Conservation (phyloP, 2,329 filamentous ascomycete species). For the Colletotrichum cereale region DNA sequence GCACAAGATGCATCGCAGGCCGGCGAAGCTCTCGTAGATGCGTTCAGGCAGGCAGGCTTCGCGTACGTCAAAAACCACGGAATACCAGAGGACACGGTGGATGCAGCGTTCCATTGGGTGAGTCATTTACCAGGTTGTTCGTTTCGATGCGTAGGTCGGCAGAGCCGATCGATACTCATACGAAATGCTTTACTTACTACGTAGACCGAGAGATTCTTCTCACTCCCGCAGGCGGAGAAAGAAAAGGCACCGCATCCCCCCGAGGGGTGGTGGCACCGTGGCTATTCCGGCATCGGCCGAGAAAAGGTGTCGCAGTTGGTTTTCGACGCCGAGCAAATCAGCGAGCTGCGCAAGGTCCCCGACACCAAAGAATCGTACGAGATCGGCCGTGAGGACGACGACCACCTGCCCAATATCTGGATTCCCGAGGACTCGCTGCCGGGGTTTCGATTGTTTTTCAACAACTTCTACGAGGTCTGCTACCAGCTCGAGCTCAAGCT, state of each 20-base stretch:
- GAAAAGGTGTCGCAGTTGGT: constrained; percentile 53
- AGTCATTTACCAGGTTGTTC: background rate
- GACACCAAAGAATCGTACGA: constrained; percentile 57
- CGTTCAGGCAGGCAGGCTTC: constrained; percentile 50
- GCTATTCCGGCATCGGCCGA: constrained; percentile 51
- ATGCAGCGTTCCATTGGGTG: constrained; percentile 51
- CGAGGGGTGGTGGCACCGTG: constrained; percentile 52
- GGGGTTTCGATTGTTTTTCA: constrained; percentile 47
- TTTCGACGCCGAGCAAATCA: constrained; percentile 47
- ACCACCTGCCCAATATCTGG: constrained; percentile 48
- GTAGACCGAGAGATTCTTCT: constrained; percentile 49
- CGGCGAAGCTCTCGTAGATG: constrained; percentile 44
- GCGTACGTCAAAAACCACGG: constrained; percentile 52
- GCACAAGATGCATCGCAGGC: constrained; percentile 9
- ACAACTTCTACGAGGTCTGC: constrained; percentile 58
- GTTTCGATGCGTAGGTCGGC: background rate
- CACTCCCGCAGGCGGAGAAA: constrained; percentile 48
- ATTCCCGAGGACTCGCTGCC: constrained; percentile 44
- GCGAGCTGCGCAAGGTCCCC: constrained; percentile 46
- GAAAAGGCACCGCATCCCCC: constrained; percentile 49
- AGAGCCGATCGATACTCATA: background rate
- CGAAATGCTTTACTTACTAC: too few species aligned
- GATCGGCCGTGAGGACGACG: constrained; percentile 50
- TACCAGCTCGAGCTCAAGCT: constrained; percentile 56
- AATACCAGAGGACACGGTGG: constrained; percentile 50